Evolutionary conservation across 2,329 filamentous ascomycete genomes (phyloP).

Genomic region (Colletotrichum sp.): DNA sequence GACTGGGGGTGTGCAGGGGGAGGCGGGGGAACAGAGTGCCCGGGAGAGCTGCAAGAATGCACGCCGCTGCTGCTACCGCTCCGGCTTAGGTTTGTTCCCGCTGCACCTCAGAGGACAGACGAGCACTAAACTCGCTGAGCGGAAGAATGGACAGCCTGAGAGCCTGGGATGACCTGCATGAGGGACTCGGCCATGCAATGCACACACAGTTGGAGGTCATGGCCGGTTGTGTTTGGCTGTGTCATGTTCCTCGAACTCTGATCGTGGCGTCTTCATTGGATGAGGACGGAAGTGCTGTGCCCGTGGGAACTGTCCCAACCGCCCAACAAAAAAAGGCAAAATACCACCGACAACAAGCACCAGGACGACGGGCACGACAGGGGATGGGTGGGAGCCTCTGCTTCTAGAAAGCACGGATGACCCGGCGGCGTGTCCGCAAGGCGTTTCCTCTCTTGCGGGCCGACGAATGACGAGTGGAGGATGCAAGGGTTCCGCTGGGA

Average conservation of each 20-base stretch:
- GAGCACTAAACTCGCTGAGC: neutral
- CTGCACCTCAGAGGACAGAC: neutral
- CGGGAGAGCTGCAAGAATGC: neutral
- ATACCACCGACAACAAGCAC: neutral
- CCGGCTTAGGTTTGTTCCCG: neutral
- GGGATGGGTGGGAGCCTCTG: neutral
- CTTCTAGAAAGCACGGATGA: conserved; percentile 3
- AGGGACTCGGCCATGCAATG: conserved; percentile 8
- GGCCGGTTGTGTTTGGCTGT: conserved; percentile 12
- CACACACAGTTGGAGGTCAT: neutral
- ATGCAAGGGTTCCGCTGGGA: neutral
- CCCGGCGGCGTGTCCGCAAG: neutral
- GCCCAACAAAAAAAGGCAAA: conserved; percentile 12
- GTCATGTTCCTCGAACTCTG: conserved; percentile 15
- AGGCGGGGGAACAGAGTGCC: neutral
- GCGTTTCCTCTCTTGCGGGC: conserved; percentile 1
- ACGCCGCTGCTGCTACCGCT: neutral
- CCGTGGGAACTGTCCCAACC: conserved; percentile 8
- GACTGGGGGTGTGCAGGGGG: neutral
- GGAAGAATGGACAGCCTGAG: neutral
- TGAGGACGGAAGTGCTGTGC: neutral
- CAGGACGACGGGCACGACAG: neutral
- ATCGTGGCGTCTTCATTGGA: conserved; percentile 5
- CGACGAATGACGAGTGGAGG: conserved; percentile 1
- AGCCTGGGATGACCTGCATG: conserved; percentile 11